Percentiles rank a stretch among this genome's conserved stretches.
Evolutionary conservation across 345 rosid genomes (phyloP).

Genomic region (Moricandia moricandioides): DNA sequence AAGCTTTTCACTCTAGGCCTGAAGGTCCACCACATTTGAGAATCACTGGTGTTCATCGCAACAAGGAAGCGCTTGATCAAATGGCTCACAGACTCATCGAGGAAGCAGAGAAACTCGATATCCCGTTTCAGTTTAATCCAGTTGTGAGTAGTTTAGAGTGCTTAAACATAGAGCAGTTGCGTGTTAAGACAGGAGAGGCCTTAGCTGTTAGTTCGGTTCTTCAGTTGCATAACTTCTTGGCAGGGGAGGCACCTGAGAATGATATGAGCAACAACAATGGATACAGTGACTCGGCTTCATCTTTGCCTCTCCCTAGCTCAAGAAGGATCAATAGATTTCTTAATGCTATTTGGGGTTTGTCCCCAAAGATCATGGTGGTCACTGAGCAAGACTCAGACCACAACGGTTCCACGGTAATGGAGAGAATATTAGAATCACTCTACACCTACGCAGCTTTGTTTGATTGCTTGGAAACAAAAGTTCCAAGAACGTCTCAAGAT

Average conservation of each 20-base stretch:
- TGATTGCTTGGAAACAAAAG: conserved; percentile 79
- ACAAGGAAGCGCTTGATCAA: conserved; percentile 76
- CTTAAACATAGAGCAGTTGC: conserved; percentile 70
- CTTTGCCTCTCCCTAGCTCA: conserved; percentile 47
- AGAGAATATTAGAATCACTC: conserved; percentile 73
- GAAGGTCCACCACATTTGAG: conserved; percentile 98
- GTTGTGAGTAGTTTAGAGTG: conserved; percentile 60
- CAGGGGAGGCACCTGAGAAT: neutral
- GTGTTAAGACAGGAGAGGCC: conserved; percentile 96
- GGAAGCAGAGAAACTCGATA: conserved; percentile 86
- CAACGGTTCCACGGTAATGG: conserved; percentile 70
- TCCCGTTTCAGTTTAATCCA: conserved; percentile 91
- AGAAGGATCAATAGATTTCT: conserved; percentile 66
- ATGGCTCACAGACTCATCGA: conserved; percentile 76
- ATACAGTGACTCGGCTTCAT: conserved; percentile 68
- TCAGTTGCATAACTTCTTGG: conserved; percentile 76
- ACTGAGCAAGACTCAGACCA: conserved; percentile 82
- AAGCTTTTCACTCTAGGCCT: conserved; percentile 64
- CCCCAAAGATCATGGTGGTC: conserved; percentile 77
- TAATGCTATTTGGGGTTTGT: conserved; percentile 54
- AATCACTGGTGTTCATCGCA: conserved; percentile 83
- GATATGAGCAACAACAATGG: conserved; percentile 50
- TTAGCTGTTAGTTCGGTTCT: conserved; percentile 83
- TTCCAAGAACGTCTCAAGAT: conserved; percentile 68
- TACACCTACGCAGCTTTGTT: conserved; percentile 84